Base-by-base conservation (phyloP, 805 yeast species). In the Candida stauntonica region DNA sequence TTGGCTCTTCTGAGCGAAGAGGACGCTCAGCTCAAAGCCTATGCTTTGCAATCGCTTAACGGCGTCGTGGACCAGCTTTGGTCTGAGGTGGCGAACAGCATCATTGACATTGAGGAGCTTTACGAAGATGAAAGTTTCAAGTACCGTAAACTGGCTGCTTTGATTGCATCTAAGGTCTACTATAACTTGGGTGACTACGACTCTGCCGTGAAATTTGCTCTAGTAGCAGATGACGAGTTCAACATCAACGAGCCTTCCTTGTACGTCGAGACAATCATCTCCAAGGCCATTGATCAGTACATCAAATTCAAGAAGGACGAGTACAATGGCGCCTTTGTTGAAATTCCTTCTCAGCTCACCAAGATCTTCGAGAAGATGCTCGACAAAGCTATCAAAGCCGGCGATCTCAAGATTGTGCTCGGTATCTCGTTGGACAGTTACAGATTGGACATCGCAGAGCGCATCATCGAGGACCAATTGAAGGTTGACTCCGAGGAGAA, bases 51-150 rank as follows among this genome's bases (percentile, higher is more conserved):
- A 40, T 80, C 95, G 15, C 75, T 93, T 49, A 85, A 88, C 58
- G 73, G 67, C 19, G 75, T 84, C 35, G 96, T 87, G 36, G 95
- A 88, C 65, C 89, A 86, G 62, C 72, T 87, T 42, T 93, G 99
- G 99, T 87, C 99, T 3, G 98, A 93, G 67, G 85, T 93, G 41
- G 95, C 99, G 41, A 93, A 93, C 64, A 80, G 75, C 55, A 77
- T 93, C 45, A 70, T 86, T 20, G 88, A 85, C 39, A 84, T 93
- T 54, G 99, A 93, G 66, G 95, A 87, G 47, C 68, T 93, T 38
- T 88, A 81, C 55, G 98, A 93, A 64, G 95, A 91, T 60, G 72
- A 75, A 42, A 62, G 72, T 17, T 93, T 91, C 62, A 78, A 79
- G 38, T 79, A 83, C 45, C 76, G 94, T 51, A 66, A 76, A 33